Base-by-base conservation (phyloP, 2,329 filamentous ascomycete species). In the Alternaria gaisen region DNA sequence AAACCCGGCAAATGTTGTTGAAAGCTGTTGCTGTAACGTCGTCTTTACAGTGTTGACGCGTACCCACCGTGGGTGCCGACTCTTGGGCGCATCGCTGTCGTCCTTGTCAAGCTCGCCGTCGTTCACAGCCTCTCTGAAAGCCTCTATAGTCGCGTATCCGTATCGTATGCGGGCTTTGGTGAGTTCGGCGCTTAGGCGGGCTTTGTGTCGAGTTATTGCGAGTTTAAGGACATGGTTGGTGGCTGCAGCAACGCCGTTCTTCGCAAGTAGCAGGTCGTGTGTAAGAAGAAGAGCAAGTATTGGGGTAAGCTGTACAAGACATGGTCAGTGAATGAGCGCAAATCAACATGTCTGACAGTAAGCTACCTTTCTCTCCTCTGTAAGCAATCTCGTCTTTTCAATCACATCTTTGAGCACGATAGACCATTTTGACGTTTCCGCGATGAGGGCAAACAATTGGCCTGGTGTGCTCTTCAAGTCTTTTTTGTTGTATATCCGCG, bases 351-450 rank as follows among this genome's bases (percentile, higher is more conserved):
- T 36, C 1, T 20, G 16, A 8, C 9, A 14, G 6, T 18, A 16
- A 9, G 6, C 20, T 77, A 95, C 94, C 88, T 97, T 97, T 66
- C 88, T 90, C 82, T 99, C 95, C 10, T 89, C 81, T n/a, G 85
- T 85, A 36, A 98, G 81, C 36, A 98, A 81, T 4, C 88, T 90
- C 1, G 93, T 86, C 66, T 86, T 88, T 69, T 97, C 93, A 73
- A 99, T 88, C n/a, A 97, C 90, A 73, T 97, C 93, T 72, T 93
- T 93, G 48, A 99, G 81, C 3, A 97, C 84, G 4, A 83, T 77
- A 70, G 94, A 95, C 92, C 94, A 97, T 88, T 97, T 98, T 68
- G 91, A 89, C 1, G 92, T 89, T 79, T 98, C 94, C 22, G 90
- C 86, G 22, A 93, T 90, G 36, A 99, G 83, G 9, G 95, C 95